Evolutionary conservation across 2,329 filamentous ascomycete genomes (phyloP), one percentile per base, ranked within the genome.

Genomic region (Sordariomycetes sp.): DNA sequence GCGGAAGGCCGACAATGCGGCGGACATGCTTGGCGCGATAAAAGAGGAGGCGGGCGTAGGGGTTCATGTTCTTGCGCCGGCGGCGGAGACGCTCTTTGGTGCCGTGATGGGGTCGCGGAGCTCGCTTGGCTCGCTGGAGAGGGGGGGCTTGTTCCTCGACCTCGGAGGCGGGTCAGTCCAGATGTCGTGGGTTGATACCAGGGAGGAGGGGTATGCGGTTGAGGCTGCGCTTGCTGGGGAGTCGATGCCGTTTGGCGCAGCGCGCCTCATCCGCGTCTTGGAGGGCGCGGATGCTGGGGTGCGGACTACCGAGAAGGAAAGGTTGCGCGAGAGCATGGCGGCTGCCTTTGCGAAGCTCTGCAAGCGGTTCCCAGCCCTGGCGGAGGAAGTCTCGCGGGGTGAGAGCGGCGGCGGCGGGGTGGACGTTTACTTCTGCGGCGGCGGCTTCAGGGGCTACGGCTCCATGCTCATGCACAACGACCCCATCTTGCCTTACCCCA

Each of bases 371-470:
- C 72, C 78, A 3, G 64, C 64, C 1, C 81, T 91, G 0, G 61
- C 65, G 42, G 64, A 64, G 54, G 66, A 36, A 36, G 51, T n/a
- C 35, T 42, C 20, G 45, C 8, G 45, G 10, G 24, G 35, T 32
- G 32, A 24, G 15, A 22, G 55, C 15, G n/a, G 12, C 36, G 60
- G 64, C 48, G 60, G 62, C 54, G 79, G 79, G 4, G 75, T 90
- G 58, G 82, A 86, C 36, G 75, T 96, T 10, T 96, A 91, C 67
- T 82, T 96, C 58, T 95, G 88, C 61, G 91, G 91, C 51, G 91
- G 91, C 25, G 91, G 91, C 0, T 95, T 96, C 66, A 78, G 91
- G 39, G 91, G 91, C 17, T 96, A 95, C 76, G 91, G 90, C 7
- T 95, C 89, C 69, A 84, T 95, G 65, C 76, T 96, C 56, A 91